Evolutionary conservation across 108 stramenopile species (phyloP), one percentile per base, ranked within the genome.

Genomic region (Pseudonitzschia delicatissima): DNA sequence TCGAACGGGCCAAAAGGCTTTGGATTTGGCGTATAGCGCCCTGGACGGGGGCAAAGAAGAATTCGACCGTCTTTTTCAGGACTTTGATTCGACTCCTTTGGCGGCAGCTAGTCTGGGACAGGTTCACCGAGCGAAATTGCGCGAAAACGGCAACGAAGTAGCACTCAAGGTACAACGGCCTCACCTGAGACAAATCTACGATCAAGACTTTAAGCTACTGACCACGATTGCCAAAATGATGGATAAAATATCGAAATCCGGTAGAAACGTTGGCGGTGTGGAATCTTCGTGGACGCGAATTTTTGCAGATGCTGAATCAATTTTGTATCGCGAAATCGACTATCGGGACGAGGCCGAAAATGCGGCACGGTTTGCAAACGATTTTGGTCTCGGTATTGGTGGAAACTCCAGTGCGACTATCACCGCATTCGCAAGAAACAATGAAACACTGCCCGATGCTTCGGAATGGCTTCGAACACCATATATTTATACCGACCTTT

Each of bases 251-350:
- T 60, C 68, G 12, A 29, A 35, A n/a, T 26, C 39, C 25, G 68
- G 71, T 34, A 67, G 66, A 53, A 78, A 84, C 9, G 78, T 81
- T 64, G 93, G 84, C 8, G 92, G 89, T 8, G 68, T 94, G 4
- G 73, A 90, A 21, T 88, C 94, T 33, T 87, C 85, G 35, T 95
- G 96, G 87, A 72, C 67, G 3, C 65, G 67, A 45, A 93, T 98
- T 58, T 87, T 96, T 68, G 73, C 80, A 17, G 96, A 98, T 78
- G 93, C 94, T 21, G 94, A 94, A 64, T 62, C 62, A 27, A 91
- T 98, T 57, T 71, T 98, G 51, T 98, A 95, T 69, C 81, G 97
- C 9, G 97, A 98, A 67, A 98, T 98, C 61, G 96, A 98, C 77
- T 98, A 98, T 70, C 79, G 91, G 15, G 94, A 92, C 49, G 97